Base-by-base conservation (phyloP, 805 yeast species). In the Spathaspora hagerdaliae region DNA sequence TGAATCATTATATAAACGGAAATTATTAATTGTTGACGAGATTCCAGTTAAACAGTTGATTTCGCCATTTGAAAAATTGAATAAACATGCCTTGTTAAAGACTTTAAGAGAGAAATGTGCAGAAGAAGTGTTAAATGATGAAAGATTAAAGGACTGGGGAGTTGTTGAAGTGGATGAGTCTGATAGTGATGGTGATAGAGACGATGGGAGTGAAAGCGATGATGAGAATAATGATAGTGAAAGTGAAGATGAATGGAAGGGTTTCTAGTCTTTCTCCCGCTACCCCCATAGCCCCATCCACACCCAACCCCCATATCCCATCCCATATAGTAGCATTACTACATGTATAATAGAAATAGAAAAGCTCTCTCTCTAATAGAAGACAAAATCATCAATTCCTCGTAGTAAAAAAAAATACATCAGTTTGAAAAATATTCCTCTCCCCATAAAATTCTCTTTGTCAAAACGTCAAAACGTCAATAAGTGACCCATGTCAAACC, bases 111-210 rank as follows among this genome's bases (percentile, higher is more conserved):
- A 72, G 41, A 83, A 81, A 55, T 82, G 84, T 47, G 73, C 70
- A 52, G 82, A 79, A 33, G 94, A 87, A 32, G 74, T 92, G 0
- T 67, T 87, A 35, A 67, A 69, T 1, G 96, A 91, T 57, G 62
- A 67, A 27, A 75, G 94, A 57, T 69, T 89, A 39, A 60, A 61
- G 24, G 71, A 71, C 31, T 87, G 96, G 94, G 85, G 83, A 7
- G 65, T 80, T 6, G 61, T 64, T 6, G 66, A 64, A 37, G 52
- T 46, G n/a, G 59, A 53, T 5, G 51, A 47, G 4, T 56, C 50
- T 10, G 51, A 43, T 51, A 56, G 54, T 9, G 63, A 52, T 7
- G 57, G 51, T 5, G 54, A 41, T 8, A 19, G 24, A 3, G 24
- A 5, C 24, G 5, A 6, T 29, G 32, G 5, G 12, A 11, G 12